phyloP scores from a whole-genome alignment of 164 flowering plant genomes.

The Stephania cephalantha region DNA sequence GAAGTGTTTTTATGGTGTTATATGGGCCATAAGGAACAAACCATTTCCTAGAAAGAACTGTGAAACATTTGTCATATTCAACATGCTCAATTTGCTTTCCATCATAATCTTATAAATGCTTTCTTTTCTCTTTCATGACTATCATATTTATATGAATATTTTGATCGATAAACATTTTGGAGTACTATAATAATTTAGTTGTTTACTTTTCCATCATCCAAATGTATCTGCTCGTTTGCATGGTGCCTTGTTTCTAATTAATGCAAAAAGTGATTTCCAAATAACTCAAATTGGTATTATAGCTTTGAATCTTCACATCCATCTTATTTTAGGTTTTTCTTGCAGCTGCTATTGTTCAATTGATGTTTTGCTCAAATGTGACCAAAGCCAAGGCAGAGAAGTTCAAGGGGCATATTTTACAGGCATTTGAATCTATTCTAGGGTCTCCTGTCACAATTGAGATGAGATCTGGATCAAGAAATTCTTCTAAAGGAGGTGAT shows the following conservation, averaged over 20 bases:
- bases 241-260: not conserved
- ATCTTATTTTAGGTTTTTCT: constrained; percentile 10
- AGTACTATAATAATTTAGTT: too few relatives aligned
- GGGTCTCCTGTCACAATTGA: constrained; percentile 73
- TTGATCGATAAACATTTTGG: too few relatives aligned
- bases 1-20: not conserved
- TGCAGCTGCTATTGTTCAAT: constrained; percentile 81
- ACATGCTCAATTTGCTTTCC: constrained; percentile 1
- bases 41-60: not conserved
- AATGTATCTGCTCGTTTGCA: too few relatives aligned
- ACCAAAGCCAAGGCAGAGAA: constrained; percentile 75
- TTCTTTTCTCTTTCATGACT: not conserved
- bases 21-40: not conserved
- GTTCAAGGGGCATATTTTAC: constrained; percentile 54
- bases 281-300: not conserved
- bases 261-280: not conserved
- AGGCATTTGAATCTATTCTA: constrained; percentile 86
- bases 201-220: too few relatives aligned
- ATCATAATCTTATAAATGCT: not conserved
- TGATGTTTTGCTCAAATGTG: constrained; percentile 62
- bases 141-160: too few relatives aligned
- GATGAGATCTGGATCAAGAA: constrained; percentile 54
- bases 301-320: constrained; percentile 4
- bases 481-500: constrained; percentile 26
- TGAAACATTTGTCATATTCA: not conserved